A percentile compares a stretch with the other conserved stretches of the same genome.
phyloP scores from a whole-genome alignment of 768 basidiomycete genomes.

The Phanerochaete carnosa region DNA sequence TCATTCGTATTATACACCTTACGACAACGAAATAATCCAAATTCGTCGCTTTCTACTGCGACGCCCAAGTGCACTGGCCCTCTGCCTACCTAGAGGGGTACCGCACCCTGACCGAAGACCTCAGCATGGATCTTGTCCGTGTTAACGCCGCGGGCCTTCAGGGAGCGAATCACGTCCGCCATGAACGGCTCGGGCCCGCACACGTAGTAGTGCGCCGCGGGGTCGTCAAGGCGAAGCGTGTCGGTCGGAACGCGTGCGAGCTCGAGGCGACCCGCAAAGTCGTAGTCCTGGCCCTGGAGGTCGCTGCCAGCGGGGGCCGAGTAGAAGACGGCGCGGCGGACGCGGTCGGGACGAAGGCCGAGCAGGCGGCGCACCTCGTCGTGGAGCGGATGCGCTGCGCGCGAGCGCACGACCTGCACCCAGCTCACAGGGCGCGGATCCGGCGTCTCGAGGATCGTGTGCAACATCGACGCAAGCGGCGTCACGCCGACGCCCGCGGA shows the following conservation, averaged over 20 bases:
- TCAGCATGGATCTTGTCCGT: constrained; percentile 14
- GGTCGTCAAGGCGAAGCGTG: constrained; percentile 12
- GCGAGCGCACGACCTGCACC: constrained; percentile 20
- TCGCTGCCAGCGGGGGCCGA: constrained; percentile 10
- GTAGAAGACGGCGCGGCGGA: constrained; percentile 14
- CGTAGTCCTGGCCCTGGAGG: constrained; percentile 13
- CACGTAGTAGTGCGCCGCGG: constrained; percentile 18
- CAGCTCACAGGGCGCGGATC: constrained; percentile 14
- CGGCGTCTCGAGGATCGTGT: constrained; percentile 13
- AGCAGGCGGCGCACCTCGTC: constrained; percentile 13
- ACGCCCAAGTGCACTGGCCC: neutral
- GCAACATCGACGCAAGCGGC: constrained; percentile 23
- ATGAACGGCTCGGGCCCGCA: constrained; percentile 23
- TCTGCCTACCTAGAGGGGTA: neutral
- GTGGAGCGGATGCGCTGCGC: constrained; percentile 14
- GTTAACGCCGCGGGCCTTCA: constrained; percentile 17
- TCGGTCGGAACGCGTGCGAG: constrained; percentile 9
- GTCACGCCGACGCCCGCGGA: constrained; percentile 24
- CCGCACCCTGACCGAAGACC: constrained; percentile 19
- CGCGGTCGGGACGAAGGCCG: constrained; percentile 10
- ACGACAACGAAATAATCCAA: neutral
- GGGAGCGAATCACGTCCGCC: constrained; percentile 9
- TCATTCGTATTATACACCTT: too few species aligned
- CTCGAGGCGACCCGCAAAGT: constrained; percentile 15
- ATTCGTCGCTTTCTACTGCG: neutral